These are phyloP conservation scores for Ramicandelaber brevisporus DNA, from an alignment of 192 early-diverging fungal species.

Conservation along the genomic window DNA sequence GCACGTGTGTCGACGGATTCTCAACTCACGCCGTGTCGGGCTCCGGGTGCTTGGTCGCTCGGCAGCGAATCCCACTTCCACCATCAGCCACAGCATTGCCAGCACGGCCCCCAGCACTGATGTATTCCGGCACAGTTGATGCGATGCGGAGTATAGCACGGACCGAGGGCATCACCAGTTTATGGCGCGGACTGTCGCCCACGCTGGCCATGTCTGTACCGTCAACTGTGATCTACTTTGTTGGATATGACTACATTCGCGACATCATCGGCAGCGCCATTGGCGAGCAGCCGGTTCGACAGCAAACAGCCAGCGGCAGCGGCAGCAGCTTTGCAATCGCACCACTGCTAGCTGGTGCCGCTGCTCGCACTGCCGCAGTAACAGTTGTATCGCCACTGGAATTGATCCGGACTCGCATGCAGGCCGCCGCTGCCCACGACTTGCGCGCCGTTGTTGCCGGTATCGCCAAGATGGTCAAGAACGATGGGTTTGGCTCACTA, in stretches of 20 bases:
- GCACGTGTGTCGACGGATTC: too few relatives aligned
- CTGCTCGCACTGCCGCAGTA: constrained; percentile 53
- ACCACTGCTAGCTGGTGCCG: constrained; percentile 44
- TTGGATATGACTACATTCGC: constrained; percentile 74
- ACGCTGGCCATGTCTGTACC: constrained; percentile 76
- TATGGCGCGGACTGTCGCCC: constrained; percentile 75
- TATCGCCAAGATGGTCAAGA: constrained; percentile 28
- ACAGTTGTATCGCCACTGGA: constrained; percentile 71
- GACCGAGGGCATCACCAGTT: constrained; percentile 46
- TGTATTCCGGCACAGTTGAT: constrained; percentile 23
- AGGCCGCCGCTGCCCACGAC: constrained; percentile 33
- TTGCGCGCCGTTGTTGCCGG: constrained; percentile 29
- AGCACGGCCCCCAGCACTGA: too few relatives aligned
- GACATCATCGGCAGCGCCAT: constrained; percentile 22
- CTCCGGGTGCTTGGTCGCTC: too few relatives aligned
- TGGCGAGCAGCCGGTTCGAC: too few relatives aligned
- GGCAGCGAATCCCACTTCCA: too few relatives aligned
- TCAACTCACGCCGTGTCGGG: too few relatives aligned
- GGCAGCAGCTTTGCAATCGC: constrained; percentile 15
- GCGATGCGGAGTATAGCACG: constrained; percentile 51
- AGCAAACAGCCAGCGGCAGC: too few relatives aligned
- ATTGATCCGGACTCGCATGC: constrained; percentile 76
- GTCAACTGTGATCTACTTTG: constrained; percentile 78
- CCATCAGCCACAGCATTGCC: too few relatives aligned
- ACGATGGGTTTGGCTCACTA: constrained; percentile 29